phyloP scores from a whole-genome alignment of 768 basidiomycete genomes.

The Podaxis pistillaris region DNA sequence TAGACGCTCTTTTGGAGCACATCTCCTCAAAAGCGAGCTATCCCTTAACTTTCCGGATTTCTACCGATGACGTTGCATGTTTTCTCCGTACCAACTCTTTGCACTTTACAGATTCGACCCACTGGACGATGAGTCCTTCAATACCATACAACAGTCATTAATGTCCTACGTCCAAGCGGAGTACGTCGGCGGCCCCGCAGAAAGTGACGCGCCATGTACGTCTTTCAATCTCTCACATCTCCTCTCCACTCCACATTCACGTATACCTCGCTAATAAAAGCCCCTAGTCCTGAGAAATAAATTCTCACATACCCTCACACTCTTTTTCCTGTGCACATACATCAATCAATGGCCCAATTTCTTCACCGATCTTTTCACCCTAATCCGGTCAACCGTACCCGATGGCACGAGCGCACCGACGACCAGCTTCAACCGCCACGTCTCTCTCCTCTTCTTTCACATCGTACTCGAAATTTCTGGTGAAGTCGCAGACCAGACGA shows the following conservation, averaged over 20 bases:
- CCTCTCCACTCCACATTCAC: conserved; percentile 1
- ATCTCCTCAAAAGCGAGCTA: neutral
- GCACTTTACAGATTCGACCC: conserved; percentile 51
- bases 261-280: conserved; percentile 6
- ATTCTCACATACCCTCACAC: conserved; percentile 86
- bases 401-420: conserved; percentile 41
- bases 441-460: conserved; percentile 88
- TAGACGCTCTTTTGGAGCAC: neutral
- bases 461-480: conserved; percentile 92
- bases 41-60: neutral
- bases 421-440: conserved; percentile 74
- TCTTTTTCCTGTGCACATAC: conserved; percentile 88
- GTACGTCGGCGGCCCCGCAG: conserved; percentile 83
- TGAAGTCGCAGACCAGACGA: conserved; percentile 94
- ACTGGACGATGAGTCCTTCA: conserved; percentile 68
- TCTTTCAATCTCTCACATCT: conserved; percentile 18
- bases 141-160: conserved; percentile 71
- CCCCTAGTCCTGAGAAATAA: conserved; percentile 86
- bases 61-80: neutral
- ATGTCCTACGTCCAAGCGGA: conserved; percentile 84
- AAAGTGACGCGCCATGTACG: conserved; percentile 80
- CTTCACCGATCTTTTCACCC: conserved; percentile 73
- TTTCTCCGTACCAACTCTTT: conserved; percentile 9
- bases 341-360: conserved; percentile 83
- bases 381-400: conserved; percentile 50